Base-by-base conservation (phyloP, 306 rosid species). In the Acacia crassicarpa region DNA sequence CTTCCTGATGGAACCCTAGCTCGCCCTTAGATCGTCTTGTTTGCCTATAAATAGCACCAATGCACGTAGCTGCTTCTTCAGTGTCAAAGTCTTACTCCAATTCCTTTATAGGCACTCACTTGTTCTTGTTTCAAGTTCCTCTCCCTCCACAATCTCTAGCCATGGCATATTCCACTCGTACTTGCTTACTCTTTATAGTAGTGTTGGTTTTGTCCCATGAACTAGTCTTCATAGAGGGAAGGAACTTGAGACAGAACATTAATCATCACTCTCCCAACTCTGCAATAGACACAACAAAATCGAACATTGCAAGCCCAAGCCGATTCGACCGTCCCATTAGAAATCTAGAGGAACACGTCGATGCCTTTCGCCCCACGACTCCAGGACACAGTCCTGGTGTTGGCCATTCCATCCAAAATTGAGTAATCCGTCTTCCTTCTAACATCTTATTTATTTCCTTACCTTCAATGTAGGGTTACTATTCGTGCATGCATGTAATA, bases 351-450 rank as follows among this genome's bases (percentile, higher is more conserved):
- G 92, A 85, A 30, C 72, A 72, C 78, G 86, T 77, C 16, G 92
- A 85, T 27, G 92, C 96, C 67, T 93, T 91, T 70, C 85, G 96
- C 58, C 93, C 97, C 16, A 91, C 94, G 7, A 79, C 81, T 17
- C 94, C 97, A 2, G 97, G 98, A 5, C 91, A 91, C 51, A 91
- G 95, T 59, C 98, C 98, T 0, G 95, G 98, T 9, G 91, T 90
- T 40, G 98, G 98, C 2, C 98, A 92, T 82, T 81, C 92, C 61
- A 30, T 89, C 41, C 8, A 43, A 43, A 43, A 43, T 43, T 43
- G 46, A 43, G 46, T 43, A 41, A 41, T 41, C 45, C 45, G 11
- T 41, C 45, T 32, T 35, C 16, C 32, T 40, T n/a, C 8, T 27
- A 54, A 61, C 40, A 53, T 65, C 45, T 58, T 23, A 8, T 79